Conservation (phyloP, 352 stramenopile species). For the Pythium dissotocum region DNA sequence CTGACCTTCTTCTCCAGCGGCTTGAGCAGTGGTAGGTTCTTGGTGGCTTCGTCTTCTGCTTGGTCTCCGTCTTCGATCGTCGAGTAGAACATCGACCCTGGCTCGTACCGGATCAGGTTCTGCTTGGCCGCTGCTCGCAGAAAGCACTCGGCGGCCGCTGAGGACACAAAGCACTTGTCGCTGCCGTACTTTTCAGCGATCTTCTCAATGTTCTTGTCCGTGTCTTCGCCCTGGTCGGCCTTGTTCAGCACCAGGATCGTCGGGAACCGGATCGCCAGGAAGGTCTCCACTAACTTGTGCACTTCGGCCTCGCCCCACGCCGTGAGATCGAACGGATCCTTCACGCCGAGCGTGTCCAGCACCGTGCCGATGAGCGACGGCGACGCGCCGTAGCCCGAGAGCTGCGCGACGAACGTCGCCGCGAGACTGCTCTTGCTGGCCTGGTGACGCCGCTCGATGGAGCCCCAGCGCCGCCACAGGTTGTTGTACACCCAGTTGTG, state of each 20-base stretch:
- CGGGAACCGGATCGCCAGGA: constrained; percentile 80
- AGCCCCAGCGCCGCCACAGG: constrained; percentile 82
- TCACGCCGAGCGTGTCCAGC: constrained; percentile 60
- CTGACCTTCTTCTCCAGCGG: constrained; percentile 76
- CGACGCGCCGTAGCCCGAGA: constrained; percentile 80
- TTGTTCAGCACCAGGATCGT: constrained; percentile 91
- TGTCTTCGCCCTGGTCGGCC: constrained; percentile 81
- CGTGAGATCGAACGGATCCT: constrained; percentile 65
- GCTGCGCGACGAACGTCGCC: constrained; percentile 68
- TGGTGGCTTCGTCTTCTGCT: constrained; percentile 23
- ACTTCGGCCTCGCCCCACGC: constrained; percentile 65
- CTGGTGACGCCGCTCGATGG: constrained; percentile 73
- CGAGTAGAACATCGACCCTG: constrained; percentile 85
- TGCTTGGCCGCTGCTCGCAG: constrained; percentile 75
- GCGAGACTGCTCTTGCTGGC: constrained; percentile 71
- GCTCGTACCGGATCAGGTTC: constrained; percentile 82
- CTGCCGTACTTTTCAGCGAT: constrained; percentile 88
- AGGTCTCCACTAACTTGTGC: constrained; percentile 72
- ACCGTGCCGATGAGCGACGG: constrained; percentile 72
- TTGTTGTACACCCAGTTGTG: constrained; percentile 90
- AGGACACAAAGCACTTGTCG: constrained; percentile 86
- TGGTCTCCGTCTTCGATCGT: constrained; percentile 68
- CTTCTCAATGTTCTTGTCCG: constrained; percentile 87
- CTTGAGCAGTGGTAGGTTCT: constrained; percentile 47
- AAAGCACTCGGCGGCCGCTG: constrained; percentile 84